phyloP scores from a whole-genome alignment of 257 asterid genomes.

The Lycium ferocissimum region DNA sequence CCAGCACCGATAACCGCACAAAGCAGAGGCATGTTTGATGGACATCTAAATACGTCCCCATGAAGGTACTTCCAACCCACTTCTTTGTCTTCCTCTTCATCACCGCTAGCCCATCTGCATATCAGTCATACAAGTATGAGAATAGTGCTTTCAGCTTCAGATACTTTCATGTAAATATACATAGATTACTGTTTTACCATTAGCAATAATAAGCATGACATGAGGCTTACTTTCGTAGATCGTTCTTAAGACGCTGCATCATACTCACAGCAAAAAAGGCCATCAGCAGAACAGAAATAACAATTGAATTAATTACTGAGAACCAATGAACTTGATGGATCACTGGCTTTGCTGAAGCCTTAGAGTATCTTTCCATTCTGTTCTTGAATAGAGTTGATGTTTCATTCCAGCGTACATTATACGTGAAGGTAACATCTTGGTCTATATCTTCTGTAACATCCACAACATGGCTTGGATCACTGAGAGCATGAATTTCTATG shows the following conservation, averaged over 20 bases:
- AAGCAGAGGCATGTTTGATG: slow-evolving; percentile 62
- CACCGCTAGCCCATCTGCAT: slow-evolving; percentile 68
- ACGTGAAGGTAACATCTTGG: slow-evolving; percentile 61
- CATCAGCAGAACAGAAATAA: slow-evolving; percentile 60
- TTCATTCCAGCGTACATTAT: slow-evolving; percentile 67
- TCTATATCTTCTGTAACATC: slow-evolving; percentile 72
- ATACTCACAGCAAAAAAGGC: slow-evolving; percentile 67
- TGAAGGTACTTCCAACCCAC: slow-evolving; percentile 81
- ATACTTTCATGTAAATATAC: slow-evolving; percentile 20
- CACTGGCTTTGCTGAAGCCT: slow-evolving; percentile 62
- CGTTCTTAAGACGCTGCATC: slow-evolving; percentile 74
- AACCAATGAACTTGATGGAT: slow-evolving; percentile 73
- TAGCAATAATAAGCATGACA: slow-evolving; percentile 36
- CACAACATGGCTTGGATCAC: slow-evolving; percentile 71
- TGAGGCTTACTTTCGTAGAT: slow-evolving; percentile 68
- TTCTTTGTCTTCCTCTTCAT: slow-evolving; percentile 89
- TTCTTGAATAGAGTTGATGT: slow-evolving; percentile 51
- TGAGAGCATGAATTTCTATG: slow-evolving; percentile 70
- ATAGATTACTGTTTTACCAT: slow-evolving; percentile 12
- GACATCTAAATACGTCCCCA: slow-evolving; percentile 73
- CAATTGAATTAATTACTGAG: slow-evolving; percentile 64
- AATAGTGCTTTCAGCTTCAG: slow-evolving; percentile 21
- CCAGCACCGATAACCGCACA: slow-evolving; percentile 85
- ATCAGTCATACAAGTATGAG: slow-evolving; percentile 24
- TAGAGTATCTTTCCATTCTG: slow-evolving; percentile 72